phyloP scores from a whole-genome alignment of 441 rosid species.

The Adansonia madagascariensis region DNA sequence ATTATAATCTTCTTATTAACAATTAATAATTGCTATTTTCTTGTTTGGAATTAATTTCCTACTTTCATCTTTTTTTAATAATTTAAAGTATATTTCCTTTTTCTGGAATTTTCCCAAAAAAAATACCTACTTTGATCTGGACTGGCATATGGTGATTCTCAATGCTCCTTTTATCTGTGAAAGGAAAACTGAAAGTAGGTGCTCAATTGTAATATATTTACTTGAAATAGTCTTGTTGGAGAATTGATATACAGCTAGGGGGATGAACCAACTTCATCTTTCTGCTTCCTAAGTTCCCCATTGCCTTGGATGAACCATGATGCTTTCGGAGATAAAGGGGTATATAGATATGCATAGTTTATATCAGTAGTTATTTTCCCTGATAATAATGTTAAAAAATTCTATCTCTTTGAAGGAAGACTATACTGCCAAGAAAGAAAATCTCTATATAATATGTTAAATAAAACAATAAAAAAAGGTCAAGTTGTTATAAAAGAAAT shows the following conservation, averaged over 20 bases:
- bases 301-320: slow-evolving; percentile 63
- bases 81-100: too few relatives aligned
- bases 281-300: slow-evolving; percentile 53
- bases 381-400: not conserved
- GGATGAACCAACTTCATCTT: slow-evolving; percentile 48
- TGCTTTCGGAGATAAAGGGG: slow-evolving; percentile 56
- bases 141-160: slow-evolving; percentile 19
- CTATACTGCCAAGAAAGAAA: not conserved
- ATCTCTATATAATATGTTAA: not conserved
- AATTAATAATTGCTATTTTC: too few relatives aligned
- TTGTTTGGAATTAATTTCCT: too few relatives aligned
- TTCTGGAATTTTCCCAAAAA: too few relatives aligned
- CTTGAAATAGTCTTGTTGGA: slow-evolving; percentile 55
- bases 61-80: too few relatives aligned
- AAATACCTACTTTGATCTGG: slow-evolving; percentile 23
- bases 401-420: not conserved
- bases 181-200: not conserved
- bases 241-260: slow-evolving; percentile 38
- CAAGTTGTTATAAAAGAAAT: not conserved
- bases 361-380: not conserved
- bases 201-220: slow-evolving; percentile 25
- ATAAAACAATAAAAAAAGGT: not conserved
- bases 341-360: slow-evolving; percentile 51
- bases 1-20: too few relatives aligned
- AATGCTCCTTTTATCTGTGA: not conserved